Evolutionary conservation across 345 rosid species (phyloP).

Genomic region (Mallotus nudiflorus): DNA sequence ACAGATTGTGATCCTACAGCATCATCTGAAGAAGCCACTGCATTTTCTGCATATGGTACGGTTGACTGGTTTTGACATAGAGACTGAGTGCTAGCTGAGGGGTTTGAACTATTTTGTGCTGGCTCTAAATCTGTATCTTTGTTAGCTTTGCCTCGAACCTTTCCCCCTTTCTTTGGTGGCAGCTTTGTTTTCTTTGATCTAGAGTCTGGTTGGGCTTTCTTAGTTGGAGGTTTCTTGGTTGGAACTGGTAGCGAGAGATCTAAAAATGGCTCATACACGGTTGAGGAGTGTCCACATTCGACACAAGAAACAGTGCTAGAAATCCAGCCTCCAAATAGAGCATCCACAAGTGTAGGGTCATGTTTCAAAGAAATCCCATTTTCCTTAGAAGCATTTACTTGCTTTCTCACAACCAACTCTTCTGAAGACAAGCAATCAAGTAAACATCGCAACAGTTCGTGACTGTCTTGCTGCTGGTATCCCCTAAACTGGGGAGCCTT

Average conservation of each 20-base stretch:
- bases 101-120: conserved; percentile 30
- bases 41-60: conserved; percentile 23
- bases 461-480: conserved; percentile 95
- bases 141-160: conserved; percentile 44
- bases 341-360: conserved; percentile 64
- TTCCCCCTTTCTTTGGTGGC: conserved; percentile 61
- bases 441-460: conserved; percentile 83
- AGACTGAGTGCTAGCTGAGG: conserved; percentile 30
- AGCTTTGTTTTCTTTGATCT: conserved; percentile 69
- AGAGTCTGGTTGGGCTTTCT: conserved; percentile 49
- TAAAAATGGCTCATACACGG: conserved; percentile 82
- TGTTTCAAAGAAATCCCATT: conserved; percentile 36
- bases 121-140: conserved; percentile 41
- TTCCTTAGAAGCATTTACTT: conserved; percentile 34
- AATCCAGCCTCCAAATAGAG: conserved; percentile 80
- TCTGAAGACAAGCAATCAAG: conserved; percentile 83
- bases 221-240: conserved; percentile 69
- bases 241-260: conserved; percentile 96
- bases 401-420: conserved; percentile 58
- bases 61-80: conserved; percentile 21
- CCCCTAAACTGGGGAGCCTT: conserved; percentile 95
- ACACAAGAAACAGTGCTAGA: conserved; percentile 85
- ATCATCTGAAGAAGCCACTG: conserved; percentile 27
- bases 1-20: conserved; percentile 26
- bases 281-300: conserved; percentile 86